Evolutionary conservation across 2,329 filamentous ascomycete species (phyloP), one percentile per base, ranked within the genome.

Genomic region (Diaporthe humulicola): DNA sequence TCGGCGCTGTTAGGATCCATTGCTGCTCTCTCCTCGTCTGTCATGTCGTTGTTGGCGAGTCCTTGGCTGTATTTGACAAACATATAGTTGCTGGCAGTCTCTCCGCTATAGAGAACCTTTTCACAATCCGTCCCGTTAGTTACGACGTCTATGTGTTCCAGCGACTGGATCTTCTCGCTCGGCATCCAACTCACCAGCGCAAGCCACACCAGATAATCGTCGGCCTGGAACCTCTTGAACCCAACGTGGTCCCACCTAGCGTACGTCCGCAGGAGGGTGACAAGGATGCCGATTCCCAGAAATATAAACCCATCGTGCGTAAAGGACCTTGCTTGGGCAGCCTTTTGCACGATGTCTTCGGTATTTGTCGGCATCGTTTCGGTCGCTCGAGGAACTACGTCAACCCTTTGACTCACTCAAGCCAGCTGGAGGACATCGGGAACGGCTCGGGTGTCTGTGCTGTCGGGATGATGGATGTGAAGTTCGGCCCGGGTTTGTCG

Each of bases 31-130:
- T 89, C 78, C 54, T 82, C 84, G n/a, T 87, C 85, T 3, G 87
- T 88, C 87, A 91, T 89, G 75, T 84, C 79, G 78, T 89, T 90
- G 78, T 90, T 90, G 64, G 88, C 88, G 5, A 90, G 81, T 0
- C 88, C 88, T 54, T 83, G 45, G 64, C 48, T 82, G 71, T 82
- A 82, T 19, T 85, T 85, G 33, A 87, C 88, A 19, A 89, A 86
- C 30, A 83, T 83, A 78, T 88, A 88, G 28, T 85, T 87, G 17
- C 88, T 82, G 22, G 81, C 84, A 0, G 87, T 86, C 80, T 90
- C 87, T 8, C 87, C 79, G 2, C 84, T 83, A 76, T 90, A 90
- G 40, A 90, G 83, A 14, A 88, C 78, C 87, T 90, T 78, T 22
- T 19, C 15, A 22, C 19, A 22, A 69, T 33, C 30, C n/a, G 3